Evolutionary conservation across 164 flowering plant genomes (phyloP), one percentile per base, ranked within the genome.

Genomic region (Vitis rupestris): DNA sequence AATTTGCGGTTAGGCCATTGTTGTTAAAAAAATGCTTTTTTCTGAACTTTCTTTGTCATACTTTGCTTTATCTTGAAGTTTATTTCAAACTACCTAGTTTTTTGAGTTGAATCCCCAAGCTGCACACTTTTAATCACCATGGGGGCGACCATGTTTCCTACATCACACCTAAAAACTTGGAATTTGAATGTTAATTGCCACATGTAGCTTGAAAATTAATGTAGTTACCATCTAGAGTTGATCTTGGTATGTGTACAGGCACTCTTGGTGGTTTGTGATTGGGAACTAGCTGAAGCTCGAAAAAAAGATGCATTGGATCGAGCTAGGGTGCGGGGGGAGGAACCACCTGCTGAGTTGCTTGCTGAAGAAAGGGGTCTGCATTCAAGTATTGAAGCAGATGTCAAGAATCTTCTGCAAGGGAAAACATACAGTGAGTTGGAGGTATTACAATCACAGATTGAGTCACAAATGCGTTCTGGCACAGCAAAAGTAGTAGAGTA

Each of bases 341-440:
- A 83, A 70, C 97, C 98, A 71, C 94, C 98, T 65, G 83, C 94
- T 52, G 98, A 93, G 81, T 78, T 96, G 79, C 96, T 90, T 78
- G 97, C 95, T 31, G 97, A 96, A 80, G 92, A 89, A 73, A 89
- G 99, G 82, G 99, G 99, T 50, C 69, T 96, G 76, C 98, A 96
- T 79, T 77, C 97, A 7, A 90, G 97, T 70, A 79, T 96, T 71
- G 99, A 96, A 80, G 75, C 83, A 59, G 97, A 96, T 76, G 97
- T 96, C 16, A 86, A 81, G 76, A 83, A 74, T 50, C 82, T 83
- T 13, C 74, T 96, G 78, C 84, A 90, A 50, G 95, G 93, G 55
- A 90, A 93, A 78, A 78, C 85, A 10, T 79, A 82, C 72, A 72
- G 50, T 37, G 97, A 93, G 61, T 77, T 96, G 71, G 97, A 89